Conservation (phyloP, 2,329 filamentous ascomycete genomes). For the Fusarium proliferatum region DNA sequence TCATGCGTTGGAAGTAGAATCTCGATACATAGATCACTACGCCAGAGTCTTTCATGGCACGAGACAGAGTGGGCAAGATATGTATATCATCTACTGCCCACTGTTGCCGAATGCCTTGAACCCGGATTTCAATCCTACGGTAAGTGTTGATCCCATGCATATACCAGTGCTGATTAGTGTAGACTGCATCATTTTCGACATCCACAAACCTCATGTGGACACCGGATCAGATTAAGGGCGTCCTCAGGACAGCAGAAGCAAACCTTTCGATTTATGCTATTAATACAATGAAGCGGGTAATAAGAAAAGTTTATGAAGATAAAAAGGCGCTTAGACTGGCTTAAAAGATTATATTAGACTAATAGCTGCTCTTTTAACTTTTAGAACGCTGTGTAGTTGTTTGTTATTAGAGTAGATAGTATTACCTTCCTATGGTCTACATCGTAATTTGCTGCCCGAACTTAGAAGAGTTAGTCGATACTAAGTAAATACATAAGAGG, state of each 20-base stretch:
- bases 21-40: slow-evolving; percentile 5
- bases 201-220: slow-evolving; percentile 43
- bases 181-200: slow-evolving; percentile 36
- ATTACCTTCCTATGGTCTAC: no score
- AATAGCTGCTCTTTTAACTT: no score
- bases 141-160: background rate
- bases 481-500: no score
- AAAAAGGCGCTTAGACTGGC: slow-evolving; percentile 4
- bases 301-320: slow-evolving; percentile 19
- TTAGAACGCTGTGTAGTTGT: no score
- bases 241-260: slow-evolving; percentile 13
- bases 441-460: no score
- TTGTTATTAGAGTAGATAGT: no score
- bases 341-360: no score
- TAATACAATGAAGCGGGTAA: slow-evolving; percentile 22
- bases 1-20: background rate
- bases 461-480: no score
- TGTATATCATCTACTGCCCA: slow-evolving; percentile 37
- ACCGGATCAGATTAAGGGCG: slow-evolving; percentile 24
- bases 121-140: slow-evolving; percentile 25
- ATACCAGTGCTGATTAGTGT: no score
- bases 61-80: slow-evolving; percentile 1
- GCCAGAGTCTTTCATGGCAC: slow-evolving; percentile 29
- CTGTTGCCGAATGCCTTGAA: slow-evolving; percentile 28
- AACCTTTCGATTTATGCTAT: slow-evolving; percentile 30